Evolutionary conservation across 2,329 filamentous ascomycete species (phyloP).

Genomic region (Trichoderma pleuroti): DNA sequence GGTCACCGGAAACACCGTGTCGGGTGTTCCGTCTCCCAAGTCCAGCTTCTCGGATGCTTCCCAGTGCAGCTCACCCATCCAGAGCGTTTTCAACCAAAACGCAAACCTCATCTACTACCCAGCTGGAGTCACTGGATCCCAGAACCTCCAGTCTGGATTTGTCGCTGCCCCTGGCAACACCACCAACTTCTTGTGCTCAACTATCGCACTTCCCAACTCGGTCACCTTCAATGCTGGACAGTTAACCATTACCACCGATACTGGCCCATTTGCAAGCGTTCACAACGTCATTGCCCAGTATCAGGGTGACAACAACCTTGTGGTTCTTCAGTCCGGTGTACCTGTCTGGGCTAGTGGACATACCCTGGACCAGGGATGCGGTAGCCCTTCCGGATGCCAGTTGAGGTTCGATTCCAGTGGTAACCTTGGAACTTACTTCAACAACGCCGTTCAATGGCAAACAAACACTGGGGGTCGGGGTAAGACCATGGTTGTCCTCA

Average conservation of each 20-base stretch:
- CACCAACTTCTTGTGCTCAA: constrained; percentile 28
- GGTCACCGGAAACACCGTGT: constrained; percentile 25
- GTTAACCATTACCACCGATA: constrained; percentile 23
- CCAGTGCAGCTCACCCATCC: constrained; percentile 21
- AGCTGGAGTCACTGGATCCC: constrained; percentile 22
- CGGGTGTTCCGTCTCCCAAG: constrained; percentile 21
- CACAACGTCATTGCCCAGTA: constrained; percentile 25
- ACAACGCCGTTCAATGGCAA: constrained; percentile 17
- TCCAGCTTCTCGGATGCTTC: constrained; percentile 25
- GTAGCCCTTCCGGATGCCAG: constrained; percentile 19
- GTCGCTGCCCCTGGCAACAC: constrained; percentile 22
- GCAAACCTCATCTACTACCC: constrained; percentile 25
- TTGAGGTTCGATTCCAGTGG: constrained; percentile 19
- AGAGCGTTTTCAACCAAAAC: constrained; percentile 23
- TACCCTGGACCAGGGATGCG: constrained; percentile 21
- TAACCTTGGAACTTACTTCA: constrained; percentile 20
- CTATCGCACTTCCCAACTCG: constrained; percentile 21
- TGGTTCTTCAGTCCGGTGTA: constrained; percentile 20
- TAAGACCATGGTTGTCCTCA: constrained; percentile 17
- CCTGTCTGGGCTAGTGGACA: constrained; percentile 23
- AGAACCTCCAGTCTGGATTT: constrained; percentile 25
- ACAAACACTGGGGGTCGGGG: constrained; percentile 19
- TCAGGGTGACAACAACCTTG: constrained; percentile 28
- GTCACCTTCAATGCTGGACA: constrained; percentile 21
- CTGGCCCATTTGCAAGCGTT: constrained; percentile 22